Base-by-base conservation (phyloP, 1,284 basidiomycete genomes). In the Ganoderma multipileum region DNA sequence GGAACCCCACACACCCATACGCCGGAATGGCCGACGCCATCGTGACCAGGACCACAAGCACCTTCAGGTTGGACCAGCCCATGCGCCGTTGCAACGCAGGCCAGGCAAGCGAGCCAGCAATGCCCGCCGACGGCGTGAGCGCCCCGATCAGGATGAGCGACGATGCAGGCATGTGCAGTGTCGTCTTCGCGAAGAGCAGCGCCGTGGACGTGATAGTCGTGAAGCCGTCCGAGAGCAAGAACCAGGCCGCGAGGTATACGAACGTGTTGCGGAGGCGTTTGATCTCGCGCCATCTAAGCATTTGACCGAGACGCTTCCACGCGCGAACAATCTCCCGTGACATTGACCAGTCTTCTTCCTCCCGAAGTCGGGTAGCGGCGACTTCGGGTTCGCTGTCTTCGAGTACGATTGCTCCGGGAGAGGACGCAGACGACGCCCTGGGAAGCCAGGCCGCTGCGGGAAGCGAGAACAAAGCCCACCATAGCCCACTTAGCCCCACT, bases 231-330 rank as follows among this genome's bases (percentile, higher is more conserved):
- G 93, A 95, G 38, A 98, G 87, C 16, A 97, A 85, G 77, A 97
- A 95, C 95, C 96, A 97, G 0, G 96, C 94, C 4, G 91, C 86
- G 50, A 97, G 89, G 75, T 95, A 97, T 68, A 86, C 85, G 83
- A 96, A 98, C 0, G 95, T 94, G 76, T 95, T 92, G 42, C 86
- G 85, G n/a, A 97, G 82, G 68, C 86, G 86, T 78, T 85, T 86
- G 41, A 96, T 88, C 76, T 96, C 90, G 4, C 78, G 78, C 81
- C 87, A 90, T 0, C 82, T 83, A 16, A 96, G 81, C 91, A 95
- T 95, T 42, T 82, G 82, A 0, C 86, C 87, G 0, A 95, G 82
- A 38, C 88, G 81, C 67, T 82, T 85, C 93, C 93, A 95, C 0
- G 93, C 90, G 5, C 81, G 83, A 1, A 77, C 74, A 50, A 94